Percentiles rank a stretch among this genome's conserved stretches.
phyloP scores from a whole-genome alignment of 2,329 filamentous ascomycete genomes.

The Arachnopeziza araneosa region DNA sequence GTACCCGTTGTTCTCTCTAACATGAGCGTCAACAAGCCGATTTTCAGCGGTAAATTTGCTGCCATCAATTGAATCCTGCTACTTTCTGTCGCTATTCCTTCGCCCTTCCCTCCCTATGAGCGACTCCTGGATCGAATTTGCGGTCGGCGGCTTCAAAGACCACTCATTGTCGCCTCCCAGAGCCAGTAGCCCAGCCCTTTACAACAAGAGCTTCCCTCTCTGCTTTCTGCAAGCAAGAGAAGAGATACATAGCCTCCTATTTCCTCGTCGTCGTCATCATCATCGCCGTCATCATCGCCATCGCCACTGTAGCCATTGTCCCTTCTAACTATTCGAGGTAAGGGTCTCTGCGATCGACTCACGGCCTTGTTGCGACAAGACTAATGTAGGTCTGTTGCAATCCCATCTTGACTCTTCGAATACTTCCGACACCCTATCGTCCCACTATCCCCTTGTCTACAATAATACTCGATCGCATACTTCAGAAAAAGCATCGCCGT shows the following conservation, averaged over 20 bases:
- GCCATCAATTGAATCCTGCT: background rate
- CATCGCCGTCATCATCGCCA: too few relatives aligned
- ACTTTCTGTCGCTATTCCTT: background rate
- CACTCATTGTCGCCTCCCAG: too few relatives aligned
- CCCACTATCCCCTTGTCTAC: background rate
- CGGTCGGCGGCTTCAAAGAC: background rate
- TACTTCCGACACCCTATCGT: background rate
- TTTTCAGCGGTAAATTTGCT: background rate
- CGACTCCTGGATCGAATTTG: background rate
- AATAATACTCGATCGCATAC: background rate
- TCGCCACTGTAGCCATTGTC: too few relatives aligned
- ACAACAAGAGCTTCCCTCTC: background rate
- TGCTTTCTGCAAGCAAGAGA: background rate
- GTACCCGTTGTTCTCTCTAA: background rate
- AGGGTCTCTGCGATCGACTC: background rate
- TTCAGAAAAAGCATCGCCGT: background rate
- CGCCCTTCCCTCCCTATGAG: background rate
- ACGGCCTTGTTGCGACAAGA: background rate
- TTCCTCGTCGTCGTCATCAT: background rate
- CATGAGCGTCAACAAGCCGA: background rate
- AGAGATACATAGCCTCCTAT: background rate
- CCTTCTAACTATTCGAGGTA: background rate
- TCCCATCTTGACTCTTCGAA: background rate
- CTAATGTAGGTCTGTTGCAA: background rate
- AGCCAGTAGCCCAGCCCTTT: too few relatives aligned